Base-by-base conservation (phyloP, 2,329 filamentous ascomycete genomes). In the Fusarium compactum region DNA sequence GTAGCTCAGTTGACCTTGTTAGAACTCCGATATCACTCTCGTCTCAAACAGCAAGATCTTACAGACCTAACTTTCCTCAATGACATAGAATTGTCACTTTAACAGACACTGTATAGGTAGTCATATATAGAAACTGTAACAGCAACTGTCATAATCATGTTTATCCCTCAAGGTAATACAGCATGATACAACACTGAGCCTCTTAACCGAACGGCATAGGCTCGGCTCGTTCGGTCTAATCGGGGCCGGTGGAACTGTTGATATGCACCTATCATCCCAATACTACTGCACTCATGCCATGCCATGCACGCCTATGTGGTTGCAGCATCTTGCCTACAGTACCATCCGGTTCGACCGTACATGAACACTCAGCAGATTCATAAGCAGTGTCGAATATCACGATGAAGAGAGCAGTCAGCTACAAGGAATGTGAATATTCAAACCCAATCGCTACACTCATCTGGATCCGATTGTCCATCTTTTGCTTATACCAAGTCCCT, bases 251-350 rank as follows among this genome's bases (percentile, higher is more conserved):
- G 47, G 47, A 32, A 38, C 24, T 48, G 62, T 59, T 48, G 29
- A 57, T 58, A 40, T 64, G 44, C 59, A 64, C 30, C 62, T 64
- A 56, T 70, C 47, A 65, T 56, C 47, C 55, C 40, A 41, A 65
- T 71, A 24, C 63, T 58, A 58, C 67, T 41, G n/a, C 24, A 53
- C 53, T 58, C 40, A 65, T 71, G 62, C 48, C 53, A 66, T 65
- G 54, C 46, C 18, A 62, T 57, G 50, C 58, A 30, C 58, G 67
- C 60, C 41, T 52, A n/a, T 29, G 20, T 18, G 50, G 48, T 45
- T 54, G 20, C 54, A 56, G 54, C 14, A 47, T 58, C 24, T 47
- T 45, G 34, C 32, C 15, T 38, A 43, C 24, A 46, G 27, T 40
- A 44, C 54, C 47, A 46, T 53, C 38, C 55, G 27, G 43, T 56